Percentiles rank a stretch among this genome's conserved stretches.
phyloP scores from a whole-genome alignment of 805 yeast genomes.

The Candida lessepsii region DNA sequence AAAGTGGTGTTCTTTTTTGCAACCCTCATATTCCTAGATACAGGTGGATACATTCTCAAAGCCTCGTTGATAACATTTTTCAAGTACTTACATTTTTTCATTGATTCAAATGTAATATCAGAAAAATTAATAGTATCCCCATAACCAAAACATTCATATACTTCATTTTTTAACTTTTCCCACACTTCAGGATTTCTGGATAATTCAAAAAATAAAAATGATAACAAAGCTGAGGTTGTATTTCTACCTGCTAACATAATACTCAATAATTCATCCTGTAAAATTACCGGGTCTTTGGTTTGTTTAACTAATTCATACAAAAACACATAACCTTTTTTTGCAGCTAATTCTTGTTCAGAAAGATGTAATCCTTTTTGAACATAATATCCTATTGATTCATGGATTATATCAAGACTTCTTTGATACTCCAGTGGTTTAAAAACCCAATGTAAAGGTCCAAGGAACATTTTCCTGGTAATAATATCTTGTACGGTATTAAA shows the following conservation, averaged over 20 bases:
- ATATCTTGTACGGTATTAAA: slow-evolving; percentile 36
- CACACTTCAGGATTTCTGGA: slow-evolving; percentile 32
- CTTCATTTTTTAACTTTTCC: slow-evolving; percentile 27
- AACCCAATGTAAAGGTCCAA: slow-evolving; percentile 26
- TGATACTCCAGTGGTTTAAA: slow-evolving; percentile 31
- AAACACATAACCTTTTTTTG: slow-evolving; percentile 28
- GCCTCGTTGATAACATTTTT: slow-evolving; percentile 31
- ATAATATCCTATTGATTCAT: slow-evolving; percentile 27
- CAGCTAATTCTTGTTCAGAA: slow-evolving; percentile 26
- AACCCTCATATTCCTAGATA: slow-evolving; percentile 31
- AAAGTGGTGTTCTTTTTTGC: slow-evolving; percentile 28
- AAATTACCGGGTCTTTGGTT: slow-evolving; percentile 35
- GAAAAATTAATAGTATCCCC: slow-evolving; percentile 19
- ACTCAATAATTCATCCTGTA: slow-evolving; percentile 40
- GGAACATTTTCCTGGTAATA: slow-evolving; percentile 28
- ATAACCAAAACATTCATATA: slow-evolving; percentile 24
- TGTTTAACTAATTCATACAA: slow-evolving; percentile 40
- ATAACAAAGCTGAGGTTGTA: slow-evolving; percentile 35
- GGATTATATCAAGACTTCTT: slow-evolving; percentile 28
- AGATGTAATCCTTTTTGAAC: slow-evolving; percentile 31
- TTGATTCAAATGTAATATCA: slow-evolving; percentile 31
- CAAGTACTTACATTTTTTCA: slow-evolving; percentile 33
- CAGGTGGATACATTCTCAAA: slow-evolving; percentile 34
- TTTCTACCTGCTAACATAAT: slow-evolving; percentile 40
- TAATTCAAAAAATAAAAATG: slow-evolving; percentile 31